These are phyloP conservation scores for Porphyrellus cyaneotinctus DNA, from an alignment of 768 basidiomycete genomes.

Conservation along the genomic window DNA sequence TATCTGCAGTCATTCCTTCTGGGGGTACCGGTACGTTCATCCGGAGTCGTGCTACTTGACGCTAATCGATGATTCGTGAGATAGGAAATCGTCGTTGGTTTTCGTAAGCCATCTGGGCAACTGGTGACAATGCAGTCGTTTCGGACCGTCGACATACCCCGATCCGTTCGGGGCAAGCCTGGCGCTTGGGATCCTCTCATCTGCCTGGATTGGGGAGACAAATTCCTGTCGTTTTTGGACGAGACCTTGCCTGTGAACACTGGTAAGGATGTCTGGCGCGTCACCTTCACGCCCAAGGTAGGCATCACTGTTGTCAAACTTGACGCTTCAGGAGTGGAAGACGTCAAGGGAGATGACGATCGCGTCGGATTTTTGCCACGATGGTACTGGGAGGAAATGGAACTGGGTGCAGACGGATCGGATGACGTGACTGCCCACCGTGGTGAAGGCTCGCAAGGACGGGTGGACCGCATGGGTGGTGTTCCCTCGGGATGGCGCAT, in stretches of 20 bases:
- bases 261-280: slow-evolving; percentile 59
- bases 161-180: slow-evolving; percentile 68
- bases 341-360: slow-evolving; percentile 64
- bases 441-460: slow-evolving; percentile 3
- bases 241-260: slow-evolving; percentile 26
- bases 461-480: neutral
- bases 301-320: slow-evolving; percentile 54
- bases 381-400: slow-evolving; percentile 54
- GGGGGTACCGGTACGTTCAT: slow-evolving; percentile 71
- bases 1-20: slow-evolving; percentile 90
- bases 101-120: slow-evolving; percentile 73
- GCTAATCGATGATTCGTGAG: slow-evolving; percentile 3
- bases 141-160: slow-evolving; percentile 75
- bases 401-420: neutral
- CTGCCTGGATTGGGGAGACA: slow-evolving; percentile 72
- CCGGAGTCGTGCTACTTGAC: neutral
- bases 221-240: slow-evolving; percentile 55
- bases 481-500: slow-evolving; percentile 21
- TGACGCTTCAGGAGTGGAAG: slow-evolving; percentile 45
- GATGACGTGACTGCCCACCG: slow-evolving; percentile 7
- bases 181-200: slow-evolving; percentile 72
- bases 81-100: slow-evolving; percentile 84
- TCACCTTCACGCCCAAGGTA: slow-evolving; percentile 53
- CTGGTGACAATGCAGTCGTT: slow-evolving; percentile 65
- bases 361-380: slow-evolving; percentile 75